Evolutionary conservation across 1,284 basidiomycete genomes (phyloP).

Genomic region (Cutaneotrichosporon curvatum): DNA sequence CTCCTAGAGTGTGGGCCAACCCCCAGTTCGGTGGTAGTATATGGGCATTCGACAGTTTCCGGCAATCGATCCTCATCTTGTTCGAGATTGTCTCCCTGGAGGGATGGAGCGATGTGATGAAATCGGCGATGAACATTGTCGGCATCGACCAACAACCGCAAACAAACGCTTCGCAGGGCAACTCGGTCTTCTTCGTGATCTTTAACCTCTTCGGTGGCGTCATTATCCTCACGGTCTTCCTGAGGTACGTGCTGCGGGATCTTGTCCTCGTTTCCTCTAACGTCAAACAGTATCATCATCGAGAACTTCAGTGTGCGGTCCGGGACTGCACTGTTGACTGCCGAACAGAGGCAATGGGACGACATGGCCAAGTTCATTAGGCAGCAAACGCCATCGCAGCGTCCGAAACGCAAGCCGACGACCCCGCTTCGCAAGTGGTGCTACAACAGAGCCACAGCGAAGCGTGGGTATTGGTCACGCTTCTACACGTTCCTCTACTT

Average conservation of each 20-base stretch:
- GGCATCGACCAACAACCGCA: conserved; percentile 63
- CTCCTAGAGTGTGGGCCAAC: conserved; percentile 82
- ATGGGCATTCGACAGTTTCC: conserved; percentile 89
- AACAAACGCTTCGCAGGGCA: conserved; percentile 64
- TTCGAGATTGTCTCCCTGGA: conserved; percentile 96
- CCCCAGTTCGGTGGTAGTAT: conserved; percentile 64
- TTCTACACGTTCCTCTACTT: conserved; percentile 75
- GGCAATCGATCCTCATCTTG: conserved; percentile 76
- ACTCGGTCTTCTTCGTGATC: conserved; percentile 86
- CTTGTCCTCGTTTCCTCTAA: too few relatives aligned
- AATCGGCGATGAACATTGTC: conserved; percentile 69
- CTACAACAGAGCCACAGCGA: conserved; percentile 79
- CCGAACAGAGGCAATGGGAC: conserved; percentile 91
- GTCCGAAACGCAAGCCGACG: conserved; percentile 37
- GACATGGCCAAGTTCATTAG: conserved; percentile 83
- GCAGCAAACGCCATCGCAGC: conserved; percentile 73
- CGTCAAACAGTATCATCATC: conserved; percentile 65
- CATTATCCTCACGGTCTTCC: conserved; percentile 79
- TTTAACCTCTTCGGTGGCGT: conserved; percentile 91
- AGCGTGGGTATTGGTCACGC: conserved; percentile 90
- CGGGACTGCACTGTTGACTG: conserved; percentile 73
- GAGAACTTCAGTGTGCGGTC: conserved; percentile 84
- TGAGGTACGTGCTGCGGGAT: conserved; percentile 54
- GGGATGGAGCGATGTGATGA: conserved; percentile 93
- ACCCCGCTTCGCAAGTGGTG: conserved; percentile 68